Conservation (phyloP, 805 yeast species). For the Priceomyces carsonii region DNA sequence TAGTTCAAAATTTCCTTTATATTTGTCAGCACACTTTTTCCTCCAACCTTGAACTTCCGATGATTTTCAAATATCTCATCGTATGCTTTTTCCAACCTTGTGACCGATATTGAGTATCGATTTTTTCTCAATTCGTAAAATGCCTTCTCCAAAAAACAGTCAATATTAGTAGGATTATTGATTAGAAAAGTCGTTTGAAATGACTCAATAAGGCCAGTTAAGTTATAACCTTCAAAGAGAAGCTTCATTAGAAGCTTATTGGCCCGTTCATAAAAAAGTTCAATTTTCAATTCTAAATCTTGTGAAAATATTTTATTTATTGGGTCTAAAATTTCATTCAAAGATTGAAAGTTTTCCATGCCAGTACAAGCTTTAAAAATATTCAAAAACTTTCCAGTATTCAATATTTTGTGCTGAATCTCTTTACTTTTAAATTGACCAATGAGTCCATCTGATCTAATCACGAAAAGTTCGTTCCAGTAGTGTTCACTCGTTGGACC, state of each 20-base stretch:
- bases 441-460: constrained; percentile 74
- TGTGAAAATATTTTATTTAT: constrained; percentile 34
- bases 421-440: constrained; percentile 56
- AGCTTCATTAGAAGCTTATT: constrained; percentile 60
- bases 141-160: constrained; percentile 52
- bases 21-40: constrained; percentile 2
- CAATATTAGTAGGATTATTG: constrained; percentile 50
- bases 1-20: constrained; percentile 11
- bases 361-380: constrained; percentile 64
- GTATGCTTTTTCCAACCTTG: constrained; percentile 26
- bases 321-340: constrained; percentile 26
- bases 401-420: constrained; percentile 62
- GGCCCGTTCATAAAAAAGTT: constrained; percentile 65
- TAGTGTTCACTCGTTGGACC: constrained; percentile 53
- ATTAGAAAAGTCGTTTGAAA: constrained; percentile 62
- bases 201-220: constrained; percentile 46
- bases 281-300: constrained; percentile 55
- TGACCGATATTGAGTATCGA: constrained; percentile 29
- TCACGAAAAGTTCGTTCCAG: constrained; percentile 74
- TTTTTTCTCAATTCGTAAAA: constrained; percentile 53
- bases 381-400: constrained; percentile 84
- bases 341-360: constrained; percentile 32
- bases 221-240: constrained; percentile 59
- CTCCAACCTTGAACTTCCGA: constrained; percentile 1
- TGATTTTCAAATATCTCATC: constrained; percentile 14